Percentiles rank a stretch among this genome's conserved stretches.
Conservation (phyloP, 345 rosid species). For the Punica granatum region DNA sequence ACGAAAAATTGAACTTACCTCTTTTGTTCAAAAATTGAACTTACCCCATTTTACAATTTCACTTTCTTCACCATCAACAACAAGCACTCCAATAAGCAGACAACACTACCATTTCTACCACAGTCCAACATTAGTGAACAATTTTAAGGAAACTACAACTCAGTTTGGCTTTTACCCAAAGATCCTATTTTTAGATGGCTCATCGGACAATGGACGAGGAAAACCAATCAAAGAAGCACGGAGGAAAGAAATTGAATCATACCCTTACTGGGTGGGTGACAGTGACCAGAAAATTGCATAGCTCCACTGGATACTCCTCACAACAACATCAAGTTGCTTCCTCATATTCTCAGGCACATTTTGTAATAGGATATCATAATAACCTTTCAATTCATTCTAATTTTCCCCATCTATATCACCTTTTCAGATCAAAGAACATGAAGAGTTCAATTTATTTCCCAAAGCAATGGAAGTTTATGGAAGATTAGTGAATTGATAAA, state of each 20-base stretch:
- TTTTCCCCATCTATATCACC: too few species aligned
- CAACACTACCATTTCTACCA: background rate
- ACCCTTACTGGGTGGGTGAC: constrained; percentile 68
- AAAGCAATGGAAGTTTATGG: too few species aligned
- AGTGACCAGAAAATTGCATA: constrained; percentile 87
- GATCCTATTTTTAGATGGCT: background rate
- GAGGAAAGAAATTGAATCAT: constrained; percentile 3
- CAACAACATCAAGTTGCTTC: constrained; percentile 70
- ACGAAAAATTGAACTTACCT: background rate
- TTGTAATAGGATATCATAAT: too few species aligned
- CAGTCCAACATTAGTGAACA: background rate
- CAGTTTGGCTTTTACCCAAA: background rate
- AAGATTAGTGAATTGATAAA: too few species aligned
- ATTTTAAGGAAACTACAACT: background rate
- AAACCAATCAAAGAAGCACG: background rate
- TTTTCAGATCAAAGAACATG: too few species aligned
- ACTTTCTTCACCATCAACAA: background rate
- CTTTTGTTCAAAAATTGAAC: background rate
- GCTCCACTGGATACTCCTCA: constrained; percentile 86
- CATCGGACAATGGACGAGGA: background rate
- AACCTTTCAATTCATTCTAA: too few species aligned
- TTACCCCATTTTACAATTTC: too few species aligned
- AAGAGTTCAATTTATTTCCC: too few species aligned
- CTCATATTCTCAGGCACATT: constrained; percentile 39
- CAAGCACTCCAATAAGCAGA: background rate